These are phyloP conservation scores for Ogataea angusta DNA, from an alignment of 805 yeast genomes.

Conservation along the genomic window DNA sequence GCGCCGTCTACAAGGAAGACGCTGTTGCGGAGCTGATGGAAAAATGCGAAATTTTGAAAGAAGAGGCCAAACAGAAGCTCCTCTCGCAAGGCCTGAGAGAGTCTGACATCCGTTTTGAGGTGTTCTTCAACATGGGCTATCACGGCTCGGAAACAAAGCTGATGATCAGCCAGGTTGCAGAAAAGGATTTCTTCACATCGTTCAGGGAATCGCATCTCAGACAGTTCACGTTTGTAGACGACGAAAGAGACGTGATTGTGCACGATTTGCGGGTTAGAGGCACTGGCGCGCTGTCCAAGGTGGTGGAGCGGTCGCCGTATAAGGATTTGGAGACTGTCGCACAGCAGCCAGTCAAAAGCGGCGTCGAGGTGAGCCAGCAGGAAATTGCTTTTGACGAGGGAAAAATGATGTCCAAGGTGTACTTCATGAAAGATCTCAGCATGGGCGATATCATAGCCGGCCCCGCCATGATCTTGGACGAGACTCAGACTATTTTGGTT, in stretches of 20 bases:
- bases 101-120: conserved; percentile 14
- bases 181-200: conserved; percentile 35
- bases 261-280: conserved; percentile 58
- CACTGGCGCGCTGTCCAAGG: conserved; percentile 53
- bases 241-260: conserved; percentile 52
- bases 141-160: conserved; percentile 78
- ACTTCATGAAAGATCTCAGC: conserved; percentile 43
- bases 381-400: conserved; percentile 32
- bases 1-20: conserved; percentile 14
- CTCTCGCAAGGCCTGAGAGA: conserved; percentile 12
- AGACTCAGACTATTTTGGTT: conserved; percentile 37
- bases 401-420: conserved; percentile 36
- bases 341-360: conserved; percentile 31
- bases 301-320: conserved; percentile 17
- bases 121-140: conserved; percentile 62
- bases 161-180: conserved; percentile 45
- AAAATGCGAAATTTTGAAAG: conserved; percentile 20
- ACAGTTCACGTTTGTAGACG: conserved; percentile 65
- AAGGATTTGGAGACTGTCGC: conserved; percentile 43
- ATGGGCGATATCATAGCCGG: conserved; percentile 54
- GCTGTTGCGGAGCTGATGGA: conserved; percentile 11
- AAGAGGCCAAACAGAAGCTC: conserved; percentile 26
- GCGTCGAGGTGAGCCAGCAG: conserved; percentile 43
- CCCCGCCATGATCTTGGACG: conserved; percentile 36
- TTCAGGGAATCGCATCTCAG: conserved; percentile 53